Base-by-base conservation (phyloP, 108 stramenopile genomes). In the Cylindrotheca fusiformis region DNA sequence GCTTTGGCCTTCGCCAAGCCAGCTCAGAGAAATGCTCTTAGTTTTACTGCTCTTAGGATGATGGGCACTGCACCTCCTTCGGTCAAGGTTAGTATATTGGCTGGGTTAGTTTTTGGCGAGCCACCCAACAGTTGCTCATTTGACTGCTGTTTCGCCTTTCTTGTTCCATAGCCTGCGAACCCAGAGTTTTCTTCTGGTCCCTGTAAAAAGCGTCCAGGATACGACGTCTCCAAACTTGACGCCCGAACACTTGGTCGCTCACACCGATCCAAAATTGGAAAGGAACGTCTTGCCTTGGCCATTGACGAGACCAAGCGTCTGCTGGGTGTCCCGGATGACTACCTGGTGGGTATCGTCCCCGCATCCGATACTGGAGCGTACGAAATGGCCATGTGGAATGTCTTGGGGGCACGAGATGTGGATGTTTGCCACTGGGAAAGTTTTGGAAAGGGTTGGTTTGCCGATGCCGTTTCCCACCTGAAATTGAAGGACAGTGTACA, bases 301-400 rank as follows among this genome's bases (percentile, higher is more conserved):
- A 99, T 99, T 65, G 87, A 91, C 47, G 92, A 95, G 66, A 95
- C 97, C 32, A 96, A 95, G 84, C 76, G 85, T n/a, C 59, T 99
- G 51, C 80, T 99, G 36, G 77, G 78, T 53, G 67, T 99, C 36
- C 99, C 99, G 23, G 95, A 96, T 1, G 93, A 92, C 67, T 99
- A 97, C 82, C 81, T 84, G 32, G 75, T 96, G 19, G 96, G 95
- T 30, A 96, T 98, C 66, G 99, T 99, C 50, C 97, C 99, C 51
- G 99, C 96, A 51, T 96, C 95, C 18, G 99, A 99, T 65, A 99
- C 99, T 25, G 99, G 99, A 22, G 99, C 99, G 22, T 98, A 95
- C 73, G 99, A 99, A 87, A 99, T 99, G 99, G 99, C 99, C 69
- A 99, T 99, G 99, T 99, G 99, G 99, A 95, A 84, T 75, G 92